phyloP scores from a whole-genome alignment of 306 rosid species.

The Cucurbita moschata region DNA sequence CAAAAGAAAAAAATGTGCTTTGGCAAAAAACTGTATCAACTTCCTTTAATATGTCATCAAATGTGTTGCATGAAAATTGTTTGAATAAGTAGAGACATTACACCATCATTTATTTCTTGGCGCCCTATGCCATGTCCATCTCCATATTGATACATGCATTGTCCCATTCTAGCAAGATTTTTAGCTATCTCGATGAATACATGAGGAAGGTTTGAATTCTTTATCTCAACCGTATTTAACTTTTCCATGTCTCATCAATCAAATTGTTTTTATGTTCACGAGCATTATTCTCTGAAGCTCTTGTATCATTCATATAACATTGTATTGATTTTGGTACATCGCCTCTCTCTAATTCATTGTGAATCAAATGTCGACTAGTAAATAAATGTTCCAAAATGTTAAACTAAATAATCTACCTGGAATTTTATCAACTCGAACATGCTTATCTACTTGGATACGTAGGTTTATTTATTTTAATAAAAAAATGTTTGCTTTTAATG shows the following conservation, averaged over 20 bases:
- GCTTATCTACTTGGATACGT: no score
- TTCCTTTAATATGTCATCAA: no score
- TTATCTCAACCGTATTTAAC: neutral
- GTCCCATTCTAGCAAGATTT: neutral
- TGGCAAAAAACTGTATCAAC: no score
- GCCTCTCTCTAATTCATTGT: no score
- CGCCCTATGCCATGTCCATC: neutral
- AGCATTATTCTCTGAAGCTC: neutral
- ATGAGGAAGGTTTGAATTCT: neutral
- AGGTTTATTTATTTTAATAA: no score
- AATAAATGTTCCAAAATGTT: no score
- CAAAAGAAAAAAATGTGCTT: no score
- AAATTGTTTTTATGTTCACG: neutral
- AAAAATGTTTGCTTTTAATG: no score
- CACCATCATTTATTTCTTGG: neutral
- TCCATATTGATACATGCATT: neutral
- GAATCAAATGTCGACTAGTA: no score
- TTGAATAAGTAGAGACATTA: neutral
- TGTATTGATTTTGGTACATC: neutral
- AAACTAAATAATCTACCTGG: no score
- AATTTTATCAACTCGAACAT: no score
- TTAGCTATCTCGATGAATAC: neutral
- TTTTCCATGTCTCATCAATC: neutral
- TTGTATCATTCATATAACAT: neutral
- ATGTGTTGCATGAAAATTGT: neutral